These are phyloP conservation scores for Athelia psychrophila DNA, from an alignment of 1,284 basidiomycete genomes.

Conservation along the genomic window DNA sequence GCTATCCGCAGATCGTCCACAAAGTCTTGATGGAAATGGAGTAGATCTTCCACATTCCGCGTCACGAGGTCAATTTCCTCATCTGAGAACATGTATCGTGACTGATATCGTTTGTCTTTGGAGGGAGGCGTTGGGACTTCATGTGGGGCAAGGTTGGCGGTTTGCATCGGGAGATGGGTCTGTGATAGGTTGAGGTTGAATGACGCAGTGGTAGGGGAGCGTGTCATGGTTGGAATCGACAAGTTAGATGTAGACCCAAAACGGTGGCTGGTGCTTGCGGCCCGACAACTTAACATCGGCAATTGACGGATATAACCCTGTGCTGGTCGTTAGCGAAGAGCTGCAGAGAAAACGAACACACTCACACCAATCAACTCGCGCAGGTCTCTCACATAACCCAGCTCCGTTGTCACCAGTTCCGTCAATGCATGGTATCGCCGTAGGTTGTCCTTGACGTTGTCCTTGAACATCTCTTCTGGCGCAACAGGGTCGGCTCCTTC, in stretches of 20 bases:
- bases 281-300: conserved; percentile 29
- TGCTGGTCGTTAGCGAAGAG: not conserved
- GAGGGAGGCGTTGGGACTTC: conserved; percentile 8
- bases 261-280: conserved; percentile 30
- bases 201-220: conserved; percentile 5
- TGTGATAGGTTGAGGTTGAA: conserved; percentile 14
- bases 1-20: conserved; percentile 58
- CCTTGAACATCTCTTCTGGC: conserved; percentile 2
- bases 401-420: conserved; percentile 83
- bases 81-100: conserved; percentile 50
- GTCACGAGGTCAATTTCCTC: conserved; percentile 56
- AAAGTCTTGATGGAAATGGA: conserved; percentile 72
- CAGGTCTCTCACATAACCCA: conserved; percentile 77
- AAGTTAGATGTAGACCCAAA: conserved; percentile 43
- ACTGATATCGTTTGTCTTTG: conserved; percentile 35
- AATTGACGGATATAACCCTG: conserved; percentile 29
- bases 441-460: conserved; percentile 32
- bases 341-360: conserved; percentile 5
- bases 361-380: conserved; percentile 71
- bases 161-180: conserved; percentile 17
- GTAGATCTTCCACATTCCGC: conserved; percentile 74
- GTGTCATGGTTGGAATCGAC: conserved; percentile 21
- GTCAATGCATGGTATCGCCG: conserved; percentile 66
- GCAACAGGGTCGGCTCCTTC: conserved; percentile 3
- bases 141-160: not conserved